Evolutionary conservation across 2,329 filamentous ascomycete genomes (phyloP), one percentile per base, ranked within the genome.

Genomic region (Calonectria pseudoreteaudii): DNA sequence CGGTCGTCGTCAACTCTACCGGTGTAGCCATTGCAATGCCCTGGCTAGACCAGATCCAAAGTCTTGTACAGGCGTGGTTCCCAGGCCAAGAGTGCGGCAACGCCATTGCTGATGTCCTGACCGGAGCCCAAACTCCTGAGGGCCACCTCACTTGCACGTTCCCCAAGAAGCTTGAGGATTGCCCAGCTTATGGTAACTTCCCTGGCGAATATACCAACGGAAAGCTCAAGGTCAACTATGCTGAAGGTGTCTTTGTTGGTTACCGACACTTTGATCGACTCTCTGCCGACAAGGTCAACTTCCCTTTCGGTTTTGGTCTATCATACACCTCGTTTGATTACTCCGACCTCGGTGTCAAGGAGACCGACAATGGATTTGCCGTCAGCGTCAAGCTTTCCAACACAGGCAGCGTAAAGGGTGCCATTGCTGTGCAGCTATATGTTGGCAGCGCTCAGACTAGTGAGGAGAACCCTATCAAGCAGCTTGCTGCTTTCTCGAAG

Each of bases 81-180:
- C 90, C 91, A 70, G 92, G 93, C 7, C 92, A 94, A 78, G 93
- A 94, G 83, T 90, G 90, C 47, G 93, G 92, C 4, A 93, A 94
- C 77, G 91, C 91, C 2, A 91, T 94, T 73, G 91, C 91, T 5
- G 92, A 94, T 78, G 89, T 94, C 2, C 85, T 94, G 20, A 91
- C 92, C 65, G 93, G 92, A 60, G 87, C 90, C 56, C 87, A 91
- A 67, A 93, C 92, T 77, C 92, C 93, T 2, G 91, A 90, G 73
- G 92, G 90, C 2, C 93, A 92, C 77, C 85, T 93, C 1, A 90
- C 91, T 0, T 86, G 92, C 44, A 92, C 88, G 1, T 94, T 93
- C 84, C 93, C 93, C 1, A 86, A 86, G 68, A 85, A 83, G 26
- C 81, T 91, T 6, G 89, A 92, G 79, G 91, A 93, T 79, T 93